These are phyloP conservation scores for Fusarium gaditjirri DNA, from an alignment of 2,329 filamentous ascomycete genomes.

Conservation along the genomic window DNA sequence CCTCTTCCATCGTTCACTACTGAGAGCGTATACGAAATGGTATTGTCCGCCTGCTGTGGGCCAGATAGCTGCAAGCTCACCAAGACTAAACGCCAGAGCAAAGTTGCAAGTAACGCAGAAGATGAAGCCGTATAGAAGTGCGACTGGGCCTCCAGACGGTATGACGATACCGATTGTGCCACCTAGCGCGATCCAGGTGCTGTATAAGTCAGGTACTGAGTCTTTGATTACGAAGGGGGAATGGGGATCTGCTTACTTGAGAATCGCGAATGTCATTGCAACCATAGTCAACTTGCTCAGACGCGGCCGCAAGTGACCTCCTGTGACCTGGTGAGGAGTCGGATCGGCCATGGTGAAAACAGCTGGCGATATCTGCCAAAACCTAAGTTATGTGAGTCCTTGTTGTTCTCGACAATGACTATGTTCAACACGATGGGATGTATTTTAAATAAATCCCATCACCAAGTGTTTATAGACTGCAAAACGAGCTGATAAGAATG, in stretches of 20 bases:
- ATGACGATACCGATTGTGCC: background rate
- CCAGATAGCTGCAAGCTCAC: background rate
- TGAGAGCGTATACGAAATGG: background rate
- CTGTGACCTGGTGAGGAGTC: background rate
- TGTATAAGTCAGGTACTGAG: background rate
- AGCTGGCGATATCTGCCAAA: background rate
- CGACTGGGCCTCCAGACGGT: background rate
- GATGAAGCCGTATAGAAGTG: background rate
- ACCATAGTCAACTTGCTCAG: conserved; percentile 1
- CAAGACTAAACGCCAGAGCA: background rate
- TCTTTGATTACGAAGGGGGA: accelerated
- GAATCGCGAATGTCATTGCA: background rate
- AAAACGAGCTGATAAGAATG: background rate
- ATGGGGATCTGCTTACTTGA: background rate
- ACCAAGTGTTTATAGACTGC: background rate
- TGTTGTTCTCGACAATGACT: background rate
- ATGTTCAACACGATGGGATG: background rate
- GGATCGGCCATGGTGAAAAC: background rate
- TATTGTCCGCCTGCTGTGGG: background rate
- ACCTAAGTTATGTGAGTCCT: too few species aligned
- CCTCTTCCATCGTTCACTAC: background rate
- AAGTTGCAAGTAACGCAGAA: background rate
- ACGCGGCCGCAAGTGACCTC: background rate
- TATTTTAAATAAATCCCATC: background rate
- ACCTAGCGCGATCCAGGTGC: background rate